Conservation (phyloP, 2,329 filamentous ascomycete genomes). For the Leptographium radiaticola region DNA sequence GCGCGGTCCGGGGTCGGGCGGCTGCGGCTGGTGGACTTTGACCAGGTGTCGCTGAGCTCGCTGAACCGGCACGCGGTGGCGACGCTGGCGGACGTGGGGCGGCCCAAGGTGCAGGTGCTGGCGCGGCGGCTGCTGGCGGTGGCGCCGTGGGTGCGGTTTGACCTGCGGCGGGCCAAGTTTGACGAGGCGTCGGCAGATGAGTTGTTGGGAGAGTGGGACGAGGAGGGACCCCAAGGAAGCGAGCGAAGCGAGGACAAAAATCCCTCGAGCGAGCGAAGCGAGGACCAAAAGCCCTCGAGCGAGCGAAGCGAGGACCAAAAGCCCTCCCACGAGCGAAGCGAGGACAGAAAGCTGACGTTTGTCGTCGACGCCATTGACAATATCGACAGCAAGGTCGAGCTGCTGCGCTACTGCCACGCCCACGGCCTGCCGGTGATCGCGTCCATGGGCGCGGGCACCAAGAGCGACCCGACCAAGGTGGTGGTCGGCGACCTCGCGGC, state of each 20-base stretch:
- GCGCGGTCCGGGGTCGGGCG: slow-evolving; percentile 81
- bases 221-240: slow-evolving; percentile 25
- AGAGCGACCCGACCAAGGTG: slow-evolving; percentile 72
- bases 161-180: slow-evolving; percentile 76
- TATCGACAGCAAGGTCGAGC: slow-evolving; percentile 87
- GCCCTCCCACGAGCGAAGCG: background rate
- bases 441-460: slow-evolving; percentile 93
- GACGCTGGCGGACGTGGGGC: slow-evolving; percentile 85
- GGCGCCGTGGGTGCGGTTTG: slow-evolving; percentile 82
- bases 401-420: slow-evolving; percentile 77
- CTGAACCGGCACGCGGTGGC: slow-evolving; percentile 94
- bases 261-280: background rate
- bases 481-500: slow-evolving; percentile 83
- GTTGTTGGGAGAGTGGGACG: slow-evolving; percentile 55
- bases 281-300: too few species aligned
- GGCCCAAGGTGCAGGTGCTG: slow-evolving; percentile 80
- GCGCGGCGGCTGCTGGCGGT: slow-evolving; percentile 70
- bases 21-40: slow-evolving; percentile 86
- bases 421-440: slow-evolving; percentile 73
- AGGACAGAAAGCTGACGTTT: slow-evolving; percentile 38
- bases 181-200: slow-evolving; percentile 49
- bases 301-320: background rate
- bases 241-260: background rate
- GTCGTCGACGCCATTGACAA: slow-evolving; percentile 98
- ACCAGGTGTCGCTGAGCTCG: slow-evolving; percentile 90